Conservation (phyloP, 2,329 filamentous ascomycete species). For the Biscogniauxia marginata region DNA sequence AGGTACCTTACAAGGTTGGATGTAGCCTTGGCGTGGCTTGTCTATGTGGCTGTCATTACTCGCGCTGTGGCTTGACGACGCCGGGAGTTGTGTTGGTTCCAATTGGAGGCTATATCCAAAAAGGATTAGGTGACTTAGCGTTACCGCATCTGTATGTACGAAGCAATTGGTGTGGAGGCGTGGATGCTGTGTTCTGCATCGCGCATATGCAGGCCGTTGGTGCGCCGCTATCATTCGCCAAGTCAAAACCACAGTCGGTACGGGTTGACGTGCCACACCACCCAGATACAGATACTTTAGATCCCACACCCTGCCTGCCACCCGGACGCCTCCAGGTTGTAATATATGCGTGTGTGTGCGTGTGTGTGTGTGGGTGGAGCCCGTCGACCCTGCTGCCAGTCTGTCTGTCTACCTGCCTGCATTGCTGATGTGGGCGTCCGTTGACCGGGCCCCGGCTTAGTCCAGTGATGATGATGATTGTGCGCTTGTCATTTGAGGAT, state of each 20-base stretch:
- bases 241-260: conserved; percentile 19
- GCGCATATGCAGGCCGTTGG: conserved; percentile 35
- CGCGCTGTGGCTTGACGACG: no score
- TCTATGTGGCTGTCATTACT: no score
- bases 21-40: no score
- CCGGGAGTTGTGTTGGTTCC: no score
- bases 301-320: conserved; percentile 16
- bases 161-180: conserved; percentile 22
- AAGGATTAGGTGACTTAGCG: conserved; percentile 9
- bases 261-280: conserved; percentile 27
- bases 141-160: conserved; percentile 16
- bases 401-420: neutral
- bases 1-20: no score
- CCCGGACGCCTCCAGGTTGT: conserved; percentile 17
- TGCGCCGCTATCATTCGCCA: conserved; percentile 27
- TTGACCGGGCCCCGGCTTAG: conserved; percentile 4
- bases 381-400: conserved; percentile 8
- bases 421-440: conserved; percentile 14
- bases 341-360: conserved; percentile 7
- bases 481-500: conserved; percentile 6
- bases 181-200: conserved; percentile 25
- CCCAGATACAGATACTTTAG: conserved; percentile 25
- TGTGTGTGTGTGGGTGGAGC: conserved; percentile 8
- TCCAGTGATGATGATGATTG: conserved; percentile 8
- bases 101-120: no score